Evolutionary conservation across 345 rosid genomes (phyloP).

Genomic region (Cardamine chenopodiifolia): DNA sequence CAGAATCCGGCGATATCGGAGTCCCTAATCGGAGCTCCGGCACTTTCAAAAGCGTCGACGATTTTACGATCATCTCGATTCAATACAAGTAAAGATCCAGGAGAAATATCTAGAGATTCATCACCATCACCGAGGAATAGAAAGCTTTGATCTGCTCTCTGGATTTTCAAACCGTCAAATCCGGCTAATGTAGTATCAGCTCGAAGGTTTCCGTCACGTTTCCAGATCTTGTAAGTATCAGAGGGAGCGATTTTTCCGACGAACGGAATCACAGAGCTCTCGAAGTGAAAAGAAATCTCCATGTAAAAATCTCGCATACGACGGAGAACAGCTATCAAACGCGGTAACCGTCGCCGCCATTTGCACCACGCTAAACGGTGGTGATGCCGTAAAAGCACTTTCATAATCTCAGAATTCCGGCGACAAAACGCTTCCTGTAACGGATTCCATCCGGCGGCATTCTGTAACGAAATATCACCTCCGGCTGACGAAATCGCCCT

Average conservation of each 20-base stretch:
- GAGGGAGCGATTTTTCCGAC: conserved; percentile 93
- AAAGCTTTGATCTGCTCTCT: conserved; percentile 93
- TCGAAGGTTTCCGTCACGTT: conserved; percentile 91
- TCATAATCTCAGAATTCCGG: conserved; percentile 64
- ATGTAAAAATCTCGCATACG: conserved; percentile 98
- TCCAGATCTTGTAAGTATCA: conserved; percentile 98
- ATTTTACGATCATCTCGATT: conserved; percentile 81
- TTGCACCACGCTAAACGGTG: conserved; percentile 91
- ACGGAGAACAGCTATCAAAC: conserved; percentile 74
- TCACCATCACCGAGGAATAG: conserved; percentile 96
- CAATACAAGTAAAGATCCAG: conserved; percentile 80
- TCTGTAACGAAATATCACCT: conserved; percentile 82
- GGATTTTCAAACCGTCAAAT: conserved; percentile 93
- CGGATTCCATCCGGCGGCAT: conserved; percentile 91
- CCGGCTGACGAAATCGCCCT: conserved; percentile 68
- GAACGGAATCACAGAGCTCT: conserved; percentile 96
- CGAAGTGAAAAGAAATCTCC: conserved; percentile 97
- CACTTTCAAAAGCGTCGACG: conserved; percentile 85
- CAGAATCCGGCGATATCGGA: conserved; percentile 79
- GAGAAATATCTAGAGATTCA: conserved; percentile 51
- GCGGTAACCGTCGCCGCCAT: conserved; percentile 92
- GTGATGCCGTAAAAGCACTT: conserved; percentile 63
- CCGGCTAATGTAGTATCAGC: conserved; percentile 95
- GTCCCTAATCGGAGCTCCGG: conserved; percentile 81
- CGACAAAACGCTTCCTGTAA: conserved; percentile 89